Percentiles rank a stretch among this genome's conserved stretches.
These are phyloP conservation scores for Plasmodium inui DNA, from an alignment of 169 alveolate genomes.

Conservation along the genomic window DNA sequence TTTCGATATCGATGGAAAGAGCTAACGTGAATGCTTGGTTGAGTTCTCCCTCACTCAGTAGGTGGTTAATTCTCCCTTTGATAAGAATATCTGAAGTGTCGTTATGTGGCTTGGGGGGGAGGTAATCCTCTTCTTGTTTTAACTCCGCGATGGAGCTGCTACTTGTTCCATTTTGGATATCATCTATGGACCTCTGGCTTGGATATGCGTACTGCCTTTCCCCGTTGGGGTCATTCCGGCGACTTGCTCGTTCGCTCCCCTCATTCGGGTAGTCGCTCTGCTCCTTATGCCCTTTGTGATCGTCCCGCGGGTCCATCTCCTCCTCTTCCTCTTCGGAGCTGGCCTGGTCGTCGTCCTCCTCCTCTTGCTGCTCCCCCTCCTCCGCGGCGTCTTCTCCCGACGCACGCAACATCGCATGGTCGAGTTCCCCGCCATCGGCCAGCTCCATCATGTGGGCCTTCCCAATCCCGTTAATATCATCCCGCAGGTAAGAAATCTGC, in stretches of 20 bases:
- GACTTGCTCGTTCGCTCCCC: no score
- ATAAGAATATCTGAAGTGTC: constrained; percentile 37
- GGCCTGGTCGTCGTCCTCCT: neutral
- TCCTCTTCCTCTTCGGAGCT: neutral
- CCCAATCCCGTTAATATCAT: constrained; percentile 7
- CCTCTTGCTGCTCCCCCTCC: neutral
- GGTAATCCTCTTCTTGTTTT: constrained; percentile 16
- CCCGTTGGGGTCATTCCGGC: neutral
- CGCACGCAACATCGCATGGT: neutral
- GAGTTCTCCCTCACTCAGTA: constrained; percentile 54
- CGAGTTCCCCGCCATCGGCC: neutral
- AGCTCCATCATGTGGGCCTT: neutral
- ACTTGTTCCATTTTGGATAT: neutral
- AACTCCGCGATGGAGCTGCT: neutral
- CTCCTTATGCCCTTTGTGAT: neutral
- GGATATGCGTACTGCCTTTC: neutral
- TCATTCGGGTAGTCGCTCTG: neutral
- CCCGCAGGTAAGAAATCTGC: constrained; percentile 15
- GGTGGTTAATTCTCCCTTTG: constrained; percentile 64
- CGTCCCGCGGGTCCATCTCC: neutral
- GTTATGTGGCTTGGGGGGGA: neutral
- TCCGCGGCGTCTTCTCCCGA: neutral
- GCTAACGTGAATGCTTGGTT: constrained; percentile 70
- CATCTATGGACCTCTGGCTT: neutral
- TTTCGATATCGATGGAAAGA: constrained; percentile 61